phyloP scores from a whole-genome alignment of 305 asterid species.

The Plantago coronopus region DNA sequence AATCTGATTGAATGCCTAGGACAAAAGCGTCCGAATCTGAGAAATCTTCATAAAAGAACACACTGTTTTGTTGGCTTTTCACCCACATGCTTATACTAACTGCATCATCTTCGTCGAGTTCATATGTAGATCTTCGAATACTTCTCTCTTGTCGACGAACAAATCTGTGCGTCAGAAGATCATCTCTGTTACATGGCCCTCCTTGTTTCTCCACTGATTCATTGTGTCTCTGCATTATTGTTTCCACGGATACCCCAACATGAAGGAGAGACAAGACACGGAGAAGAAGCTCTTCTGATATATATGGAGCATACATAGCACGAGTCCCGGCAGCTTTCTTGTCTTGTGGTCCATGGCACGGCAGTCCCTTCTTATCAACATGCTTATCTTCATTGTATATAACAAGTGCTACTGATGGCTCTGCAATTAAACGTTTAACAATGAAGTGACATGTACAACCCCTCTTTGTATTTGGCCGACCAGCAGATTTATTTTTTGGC shows the following conservation, averaged over 20 bases:
- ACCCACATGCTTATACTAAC: slow-evolving; percentile 78
- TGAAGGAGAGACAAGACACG: slow-evolving; percentile 76
- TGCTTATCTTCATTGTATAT: slow-evolving; percentile 85
- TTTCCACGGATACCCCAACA: slow-evolving; percentile 96
- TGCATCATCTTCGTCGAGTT: slow-evolving; percentile 76
- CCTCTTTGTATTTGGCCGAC: slow-evolving; percentile 95
- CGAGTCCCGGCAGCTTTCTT: slow-evolving; percentile 84
- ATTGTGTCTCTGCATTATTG: slow-evolving; percentile 91
- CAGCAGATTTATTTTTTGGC: slow-evolving; percentile 70
- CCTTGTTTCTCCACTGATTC: slow-evolving; percentile 92
- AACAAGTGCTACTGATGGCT: slow-evolving; percentile 81
- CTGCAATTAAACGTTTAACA: slow-evolving; percentile 84
- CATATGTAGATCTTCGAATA: slow-evolving; percentile 65
- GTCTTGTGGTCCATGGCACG: slow-evolving; percentile 97
- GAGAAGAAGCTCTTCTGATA: slow-evolving; percentile 89
- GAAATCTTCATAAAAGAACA: slow-evolving; percentile 80
- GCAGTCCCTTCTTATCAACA: slow-evolving; percentile 72
- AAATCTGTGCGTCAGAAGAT: slow-evolving; percentile 85
- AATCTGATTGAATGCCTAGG: slow-evolving; percentile 92
- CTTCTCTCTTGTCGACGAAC: slow-evolving; percentile 94
- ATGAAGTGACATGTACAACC: slow-evolving; percentile 96
- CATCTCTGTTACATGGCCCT: slow-evolving; percentile 91
- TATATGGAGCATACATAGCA: slow-evolving; percentile 97
- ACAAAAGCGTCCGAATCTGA: slow-evolving; percentile 75
- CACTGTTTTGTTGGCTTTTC: slow-evolving; percentile 57